Conservation (phyloP, 1,284 basidiomycete genomes). For the Vanrija pseudolonga region DNA sequence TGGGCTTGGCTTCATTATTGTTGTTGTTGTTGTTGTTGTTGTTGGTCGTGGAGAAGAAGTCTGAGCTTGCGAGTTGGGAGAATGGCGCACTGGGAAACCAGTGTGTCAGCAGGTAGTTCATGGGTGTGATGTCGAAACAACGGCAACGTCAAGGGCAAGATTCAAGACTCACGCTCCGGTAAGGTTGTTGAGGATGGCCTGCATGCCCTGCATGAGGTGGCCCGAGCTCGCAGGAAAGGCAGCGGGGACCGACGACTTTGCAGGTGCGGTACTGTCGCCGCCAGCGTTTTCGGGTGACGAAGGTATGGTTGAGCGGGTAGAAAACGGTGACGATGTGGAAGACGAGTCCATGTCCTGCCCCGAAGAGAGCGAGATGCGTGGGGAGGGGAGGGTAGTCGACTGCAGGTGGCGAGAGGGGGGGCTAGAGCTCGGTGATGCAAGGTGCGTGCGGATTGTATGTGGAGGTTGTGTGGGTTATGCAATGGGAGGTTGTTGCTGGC, state of each 20-base stretch:
- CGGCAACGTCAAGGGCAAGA: too few relatives aligned
- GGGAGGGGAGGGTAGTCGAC: too few relatives aligned
- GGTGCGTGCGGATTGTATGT: not conserved
- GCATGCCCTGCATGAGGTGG: conserved; percentile 32
- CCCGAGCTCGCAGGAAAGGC: conserved; percentile 9
- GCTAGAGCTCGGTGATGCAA: not conserved
- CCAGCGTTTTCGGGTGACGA: conserved; percentile 32
- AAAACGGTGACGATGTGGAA: conserved; percentile 35
- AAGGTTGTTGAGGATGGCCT: conserved; percentile 26
- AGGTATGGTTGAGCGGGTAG: conserved; percentile 29
- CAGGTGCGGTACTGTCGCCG: conserved; percentile 12
- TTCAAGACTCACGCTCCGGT: conserved; percentile 21
- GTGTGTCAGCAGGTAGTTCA: too few relatives aligned
- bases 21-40: not conserved
- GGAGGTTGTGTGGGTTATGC: too few relatives aligned
- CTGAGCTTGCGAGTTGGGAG: not conserved
- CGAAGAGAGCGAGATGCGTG: too few relatives aligned
- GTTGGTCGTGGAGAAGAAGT: conserved; percentile 1
- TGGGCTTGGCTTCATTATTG: not conserved
- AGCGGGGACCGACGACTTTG: not conserved
- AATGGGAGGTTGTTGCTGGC: too few relatives aligned
- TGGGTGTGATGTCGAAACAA: not conserved
- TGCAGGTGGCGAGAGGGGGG: not conserved
- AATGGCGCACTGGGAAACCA: not conserved
- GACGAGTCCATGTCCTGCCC: conserved; percentile 27